Conservation (phyloP, 495 filamentous ascomycete genomes). For the Aspergillus biplanus region DNA sequence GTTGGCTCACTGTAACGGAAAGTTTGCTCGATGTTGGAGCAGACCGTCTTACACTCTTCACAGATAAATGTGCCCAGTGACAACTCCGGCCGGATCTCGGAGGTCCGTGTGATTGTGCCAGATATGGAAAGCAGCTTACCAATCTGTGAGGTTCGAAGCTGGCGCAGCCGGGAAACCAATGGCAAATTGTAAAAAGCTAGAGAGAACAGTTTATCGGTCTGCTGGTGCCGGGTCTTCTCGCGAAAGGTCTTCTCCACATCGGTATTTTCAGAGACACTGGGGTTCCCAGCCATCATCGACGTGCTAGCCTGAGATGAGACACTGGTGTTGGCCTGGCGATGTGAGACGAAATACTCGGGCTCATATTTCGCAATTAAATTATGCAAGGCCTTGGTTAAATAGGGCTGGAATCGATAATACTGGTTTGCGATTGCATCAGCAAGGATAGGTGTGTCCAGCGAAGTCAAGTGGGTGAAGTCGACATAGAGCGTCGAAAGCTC, state of each 20-base stretch:
- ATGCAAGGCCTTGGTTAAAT: constrained; percentile 86
- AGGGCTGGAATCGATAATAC: constrained; percentile 95
- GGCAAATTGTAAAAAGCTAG: constrained; percentile 97
- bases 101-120: constrained; percentile 94
- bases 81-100: constrained; percentile 93
- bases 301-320: constrained; percentile 63
- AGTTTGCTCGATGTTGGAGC: constrained; percentile 92
- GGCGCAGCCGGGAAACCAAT: constrained; percentile 86
- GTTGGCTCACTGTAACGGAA: constrained; percentile 97
- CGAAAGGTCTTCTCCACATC: constrained; percentile 39
- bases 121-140: constrained; percentile 93
- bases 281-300: constrained; percentile 67
- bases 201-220: constrained; percentile 94
- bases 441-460: constrained; percentile 70
- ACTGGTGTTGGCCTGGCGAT: constrained; percentile 74
- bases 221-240: constrained; percentile 81
- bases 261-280: constrained; percentile 58
- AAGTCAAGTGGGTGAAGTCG: constrained; percentile 85
- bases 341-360: constrained; percentile 88
- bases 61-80: constrained; percentile 92
- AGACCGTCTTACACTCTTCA: constrained; percentile 77
- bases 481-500: constrained; percentile 95
- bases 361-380: constrained; percentile 93
- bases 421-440: constrained; percentile 82
- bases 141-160: constrained; percentile 87